Conservation (phyloP, 2,329 filamentous ascomycete species). For the Calonectria multiphialidica region DNA sequence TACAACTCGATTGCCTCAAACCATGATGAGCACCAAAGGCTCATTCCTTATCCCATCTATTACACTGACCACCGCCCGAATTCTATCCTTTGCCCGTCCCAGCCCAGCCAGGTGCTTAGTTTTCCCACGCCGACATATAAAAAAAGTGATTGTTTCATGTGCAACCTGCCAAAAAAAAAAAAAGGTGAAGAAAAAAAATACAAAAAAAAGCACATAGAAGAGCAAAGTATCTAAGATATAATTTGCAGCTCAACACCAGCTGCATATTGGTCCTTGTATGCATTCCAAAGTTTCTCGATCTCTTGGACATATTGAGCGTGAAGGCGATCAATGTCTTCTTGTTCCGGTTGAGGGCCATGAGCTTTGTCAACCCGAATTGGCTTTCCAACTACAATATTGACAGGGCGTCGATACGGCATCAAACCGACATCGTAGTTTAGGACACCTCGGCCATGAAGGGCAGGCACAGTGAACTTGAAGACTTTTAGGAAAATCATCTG, state of each 20-base stretch:
- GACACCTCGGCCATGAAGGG: conserved; percentile 90
- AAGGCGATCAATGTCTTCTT: conserved; percentile 82
- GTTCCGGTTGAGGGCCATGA: conserved; percentile 70
- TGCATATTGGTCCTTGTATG: conserved; percentile 83
- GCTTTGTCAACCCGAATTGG: conserved; percentile 79
- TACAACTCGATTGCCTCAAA: too few species aligned
- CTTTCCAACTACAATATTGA: conserved; percentile 90
- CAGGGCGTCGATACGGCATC: conserved; percentile 89
- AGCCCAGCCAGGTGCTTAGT: background rate
- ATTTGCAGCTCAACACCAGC: conserved; percentile 76
- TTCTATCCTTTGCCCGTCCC: background rate
- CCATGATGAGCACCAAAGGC: background rate
- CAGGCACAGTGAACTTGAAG: conserved; percentile 92
- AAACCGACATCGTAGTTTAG: conserved; percentile 98
- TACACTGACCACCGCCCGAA: background rate
- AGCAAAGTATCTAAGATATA: conserved; percentile 59
- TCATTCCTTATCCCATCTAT: background rate
- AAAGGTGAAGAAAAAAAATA: background rate
- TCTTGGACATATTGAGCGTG: conserved; percentile 85
- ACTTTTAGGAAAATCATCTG: conserved; percentile 88
- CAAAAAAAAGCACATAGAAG: background rate
- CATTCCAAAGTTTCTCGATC: conserved; percentile 78
- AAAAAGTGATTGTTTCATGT: background rate
- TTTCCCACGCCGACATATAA: background rate
- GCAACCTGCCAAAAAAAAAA: background rate